Conservation (phyloP, 2,329 filamentous ascomycete genomes). For the Fusarium goolgardi region DNA sequence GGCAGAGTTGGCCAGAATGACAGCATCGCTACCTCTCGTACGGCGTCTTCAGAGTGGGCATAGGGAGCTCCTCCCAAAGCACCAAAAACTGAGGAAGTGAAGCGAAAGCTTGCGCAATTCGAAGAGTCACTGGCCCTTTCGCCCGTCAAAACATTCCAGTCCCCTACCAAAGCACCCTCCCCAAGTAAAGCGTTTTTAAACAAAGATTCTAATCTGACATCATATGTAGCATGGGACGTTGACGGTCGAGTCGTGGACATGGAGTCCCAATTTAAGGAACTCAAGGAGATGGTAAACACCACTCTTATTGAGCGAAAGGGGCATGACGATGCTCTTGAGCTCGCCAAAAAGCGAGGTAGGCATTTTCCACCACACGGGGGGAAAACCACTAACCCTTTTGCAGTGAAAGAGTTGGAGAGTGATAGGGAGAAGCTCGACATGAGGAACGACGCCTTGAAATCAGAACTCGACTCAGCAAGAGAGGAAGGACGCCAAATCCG, state of each 20-base stretch:
- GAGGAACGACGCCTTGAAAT: slow-evolving; percentile 65
- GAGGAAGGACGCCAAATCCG: slow-evolving; percentile 53
- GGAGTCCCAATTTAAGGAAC: slow-evolving; percentile 76
- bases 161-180: slow-evolving; percentile 57
- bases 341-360: slow-evolving; percentile 81
- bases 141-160: slow-evolving; percentile 50
- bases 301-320: slow-evolving; percentile 75
- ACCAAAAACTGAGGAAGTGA: slow-evolving; percentile 48
- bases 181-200: slow-evolving; percentile 70
- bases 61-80: slow-evolving; percentile 53
- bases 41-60: slow-evolving; percentile 41
- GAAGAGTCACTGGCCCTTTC: slow-evolving; percentile 49
- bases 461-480: slow-evolving; percentile 66
- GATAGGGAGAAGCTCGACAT: slow-evolving; percentile 60
- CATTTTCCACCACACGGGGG: slow-evolving; percentile 2
- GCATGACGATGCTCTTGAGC: slow-evolving; percentile 78
- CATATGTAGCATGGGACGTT: slow-evolving; percentile 80
- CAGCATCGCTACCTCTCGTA: slow-evolving; percentile 25
- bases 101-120: slow-evolving; percentile 50
- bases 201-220: slow-evolving; percentile 77
- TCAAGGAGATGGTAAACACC: slow-evolving; percentile 78
- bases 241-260: slow-evolving; percentile 80
- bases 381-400: neutral
- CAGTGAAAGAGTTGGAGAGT: slow-evolving; percentile 63
- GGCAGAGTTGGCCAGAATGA: slow-evolving; percentile 40